A percentile compares a stretch with the other conserved stretches of the same genome.
Conservation (phyloP, 768 basidiomycete genomes). For the Lenzites betulinus region DNA sequence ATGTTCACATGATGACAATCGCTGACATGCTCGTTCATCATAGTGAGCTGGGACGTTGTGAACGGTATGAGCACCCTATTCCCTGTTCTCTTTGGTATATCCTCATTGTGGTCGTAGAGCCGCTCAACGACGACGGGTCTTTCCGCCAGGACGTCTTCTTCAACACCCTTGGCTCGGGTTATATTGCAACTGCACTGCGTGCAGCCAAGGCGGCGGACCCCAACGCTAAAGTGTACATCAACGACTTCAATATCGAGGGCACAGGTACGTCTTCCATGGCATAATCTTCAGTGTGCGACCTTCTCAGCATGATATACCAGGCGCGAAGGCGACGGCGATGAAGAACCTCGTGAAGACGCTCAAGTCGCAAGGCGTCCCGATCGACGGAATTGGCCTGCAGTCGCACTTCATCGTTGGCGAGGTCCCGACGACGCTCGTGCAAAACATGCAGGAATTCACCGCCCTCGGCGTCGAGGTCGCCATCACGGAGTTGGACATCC, state of each 20-base stretch:
- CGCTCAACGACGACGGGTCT: slow-evolving; percentile 62
- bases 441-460: slow-evolving; percentile 52
- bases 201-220: slow-evolving; percentile 58
- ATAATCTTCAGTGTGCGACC: too few species aligned
- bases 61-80: slow-evolving; percentile 35
- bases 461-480: slow-evolving; percentile 66
- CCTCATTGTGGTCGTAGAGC: slow-evolving; percentile 29
- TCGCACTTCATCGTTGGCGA: slow-evolving; percentile 60
- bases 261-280: slow-evolving; percentile 35
- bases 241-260: slow-evolving; percentile 40
- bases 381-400: slow-evolving; percentile 65
- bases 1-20: too few species aligned
- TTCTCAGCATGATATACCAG: slow-evolving; percentile 16
- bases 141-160: slow-evolving; percentile 57
- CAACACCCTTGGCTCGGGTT: slow-evolving; percentile 49
- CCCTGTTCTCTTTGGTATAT: not conserved
- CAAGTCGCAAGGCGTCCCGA: slow-evolving; percentile 48
- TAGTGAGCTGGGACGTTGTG: slow-evolving; percentile 54
- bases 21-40: not conserved
- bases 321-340: slow-evolving; percentile 60
- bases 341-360: slow-evolving; percentile 53
- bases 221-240: slow-evolving; percentile 55
- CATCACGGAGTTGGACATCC: slow-evolving; percentile 67
- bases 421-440: slow-evolving; percentile 47
- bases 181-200: slow-evolving; percentile 50